A percentile compares a stretch with the other conserved stretches of the same genome.
phyloP scores from a whole-genome alignment of 1,284 basidiomycete genomes.

The Trichosporon sp. region DNA sequence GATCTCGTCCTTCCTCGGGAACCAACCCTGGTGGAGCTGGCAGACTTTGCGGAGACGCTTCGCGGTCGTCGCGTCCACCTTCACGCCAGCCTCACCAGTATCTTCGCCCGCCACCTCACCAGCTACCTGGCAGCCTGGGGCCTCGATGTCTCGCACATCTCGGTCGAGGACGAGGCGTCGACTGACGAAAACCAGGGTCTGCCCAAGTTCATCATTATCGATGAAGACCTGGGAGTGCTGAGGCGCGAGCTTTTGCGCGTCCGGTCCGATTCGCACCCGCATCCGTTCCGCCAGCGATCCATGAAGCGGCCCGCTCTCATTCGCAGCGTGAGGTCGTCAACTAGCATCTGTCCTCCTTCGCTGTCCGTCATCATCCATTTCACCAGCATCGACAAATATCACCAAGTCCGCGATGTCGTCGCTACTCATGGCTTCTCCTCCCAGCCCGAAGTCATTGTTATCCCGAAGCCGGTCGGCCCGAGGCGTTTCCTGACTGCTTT shows the following conservation, averaged over 20 bases:
- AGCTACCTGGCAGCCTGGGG: constrained; percentile 91
- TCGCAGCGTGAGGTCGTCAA: constrained; percentile 56
- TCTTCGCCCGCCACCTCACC: constrained; percentile 83
- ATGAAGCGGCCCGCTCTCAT: constrained; percentile 14
- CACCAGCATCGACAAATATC: constrained; percentile 82
- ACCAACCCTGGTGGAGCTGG: constrained; percentile 70
- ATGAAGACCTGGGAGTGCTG: constrained; percentile 75
- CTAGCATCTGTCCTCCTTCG: constrained; percentile 54
- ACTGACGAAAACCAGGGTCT: background rate
- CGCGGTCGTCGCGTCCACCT: constrained; percentile 74
- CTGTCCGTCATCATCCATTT: constrained; percentile 71
- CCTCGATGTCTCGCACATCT: constrained; percentile 79
- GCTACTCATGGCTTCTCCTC: constrained; percentile 50
- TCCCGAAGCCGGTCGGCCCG: constrained; percentile 91
- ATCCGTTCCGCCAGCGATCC: constrained; percentile 3
- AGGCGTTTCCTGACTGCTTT: constrained; percentile 82
- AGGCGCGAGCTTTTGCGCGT: constrained; percentile 64
- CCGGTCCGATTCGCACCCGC: constrained; percentile 56
- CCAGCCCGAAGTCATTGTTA: constrained; percentile 80
- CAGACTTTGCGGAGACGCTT: constrained; percentile 70
- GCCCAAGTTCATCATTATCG: constrained; percentile 68
- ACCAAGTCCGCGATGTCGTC: constrained; percentile 76
- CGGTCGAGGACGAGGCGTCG: constrained; percentile 49
- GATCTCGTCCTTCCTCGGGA: constrained; percentile 59
- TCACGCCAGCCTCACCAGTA: constrained; percentile 72